Evolutionary conservation across 345 rosid genomes (phyloP).

Genomic region (Aquilaria malaccensis): DNA sequence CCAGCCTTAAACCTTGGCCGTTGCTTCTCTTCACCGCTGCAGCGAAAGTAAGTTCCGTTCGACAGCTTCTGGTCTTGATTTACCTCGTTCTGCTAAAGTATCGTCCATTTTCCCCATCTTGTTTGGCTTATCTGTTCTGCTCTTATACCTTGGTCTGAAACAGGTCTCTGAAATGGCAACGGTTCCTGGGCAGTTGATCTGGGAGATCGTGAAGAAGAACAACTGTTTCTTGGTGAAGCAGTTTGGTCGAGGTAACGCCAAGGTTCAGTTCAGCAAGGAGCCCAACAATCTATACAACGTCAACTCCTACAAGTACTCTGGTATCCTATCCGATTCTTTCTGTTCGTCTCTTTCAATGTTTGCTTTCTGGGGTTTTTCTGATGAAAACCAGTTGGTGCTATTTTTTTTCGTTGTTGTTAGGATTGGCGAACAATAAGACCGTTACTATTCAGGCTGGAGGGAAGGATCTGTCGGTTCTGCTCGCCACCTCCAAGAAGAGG

Average conservation of each 20-base stretch:
- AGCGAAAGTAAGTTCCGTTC: too few species aligned
- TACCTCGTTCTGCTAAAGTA: too few species aligned
- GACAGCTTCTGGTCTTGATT: too few species aligned
- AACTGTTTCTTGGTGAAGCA: constrained; percentile 69
- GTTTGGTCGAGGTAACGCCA: constrained; percentile 59
- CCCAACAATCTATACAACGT: constrained; percentile 67
- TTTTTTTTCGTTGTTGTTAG: constrained; percentile 16
- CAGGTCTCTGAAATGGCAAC: constrained; percentile 40
- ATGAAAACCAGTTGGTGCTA: background rate
- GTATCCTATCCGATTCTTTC: constrained; percentile 14
- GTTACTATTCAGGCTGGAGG: constrained; percentile 64
- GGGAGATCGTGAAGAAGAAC: constrained; percentile 82
- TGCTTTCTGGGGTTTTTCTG: background rate
- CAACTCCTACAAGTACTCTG: constrained; percentile 79
- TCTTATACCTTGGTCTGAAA: too few species aligned
- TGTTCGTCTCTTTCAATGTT: background rate
- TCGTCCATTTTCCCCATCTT: too few species aligned
- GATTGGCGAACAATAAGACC: constrained; percentile 78
- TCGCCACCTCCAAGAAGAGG: constrained; percentile 78
- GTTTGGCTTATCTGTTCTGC: too few species aligned
- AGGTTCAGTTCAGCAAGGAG: constrained; percentile 69
- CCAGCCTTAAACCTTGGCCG: too few species aligned
- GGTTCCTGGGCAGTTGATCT: constrained; percentile 61
- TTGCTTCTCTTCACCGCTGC: too few species aligned
- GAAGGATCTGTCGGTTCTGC: constrained; percentile 55